These are phyloP conservation scores for Potentilla sterilis DNA, from an alignment of 306 rosid species.

Conservation along the genomic window DNA sequence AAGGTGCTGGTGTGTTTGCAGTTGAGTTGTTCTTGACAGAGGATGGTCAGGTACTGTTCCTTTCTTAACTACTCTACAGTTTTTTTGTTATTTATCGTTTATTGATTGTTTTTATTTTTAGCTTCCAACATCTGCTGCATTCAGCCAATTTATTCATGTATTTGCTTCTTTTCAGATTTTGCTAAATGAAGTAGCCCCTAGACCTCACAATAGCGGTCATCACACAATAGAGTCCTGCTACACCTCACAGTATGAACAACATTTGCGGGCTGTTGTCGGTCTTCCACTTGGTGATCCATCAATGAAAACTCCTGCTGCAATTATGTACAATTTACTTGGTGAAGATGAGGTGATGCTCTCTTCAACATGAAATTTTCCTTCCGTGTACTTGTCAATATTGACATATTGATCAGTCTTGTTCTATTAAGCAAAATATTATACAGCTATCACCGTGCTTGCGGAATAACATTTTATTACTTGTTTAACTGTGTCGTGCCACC, in stretches of 20 bases:
- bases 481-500: neutral
- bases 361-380: neutral
- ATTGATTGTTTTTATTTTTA: neutral
- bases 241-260: conserved; percentile 89
- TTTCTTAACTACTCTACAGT: conserved; percentile 15
- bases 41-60: conserved; percentile 65
- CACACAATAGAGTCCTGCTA: conserved; percentile 88
- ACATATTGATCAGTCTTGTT: too few relatives aligned
- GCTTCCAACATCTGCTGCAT: neutral
- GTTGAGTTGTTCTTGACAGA: conserved; percentile 80
- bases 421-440: neutral
- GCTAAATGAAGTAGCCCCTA: conserved; percentile 91
- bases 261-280: conserved; percentile 91
- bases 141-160: conserved; percentile 14
- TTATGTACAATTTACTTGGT: conserved; percentile 86
- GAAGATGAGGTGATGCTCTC: conserved; percentile 68
- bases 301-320: conserved; percentile 79
- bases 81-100: neutral
- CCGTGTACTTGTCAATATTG: too few relatives aligned
- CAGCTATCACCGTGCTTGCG: neutral
- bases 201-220: conserved; percentile 99
- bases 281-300: conserved; percentile 98
- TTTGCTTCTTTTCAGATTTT: conserved; percentile 55
- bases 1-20: conserved; percentile 97
- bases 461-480: neutral